Base-by-base conservation (phyloP, 768 basidiomycete genomes). In the Xerocomellus intermedius region DNA sequence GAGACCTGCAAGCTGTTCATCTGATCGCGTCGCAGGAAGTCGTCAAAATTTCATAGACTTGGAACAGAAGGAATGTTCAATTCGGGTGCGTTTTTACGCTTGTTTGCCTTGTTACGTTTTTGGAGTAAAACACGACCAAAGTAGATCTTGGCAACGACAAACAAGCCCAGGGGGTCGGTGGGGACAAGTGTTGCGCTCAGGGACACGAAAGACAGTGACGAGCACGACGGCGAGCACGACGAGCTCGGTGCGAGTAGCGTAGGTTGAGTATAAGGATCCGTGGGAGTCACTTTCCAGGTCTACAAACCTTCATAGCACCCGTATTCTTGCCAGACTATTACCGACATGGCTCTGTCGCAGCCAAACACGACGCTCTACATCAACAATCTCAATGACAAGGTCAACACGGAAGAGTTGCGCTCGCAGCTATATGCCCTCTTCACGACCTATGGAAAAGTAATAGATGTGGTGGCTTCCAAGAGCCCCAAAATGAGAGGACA, bases 391-490 rank as follows among this genome's bases (percentile, higher is more conserved):
- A 94, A 97, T 66, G 87, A 93, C 72, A 90, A 93, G 74, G 79
- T 94, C 63, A 90, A 91, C 76, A 97, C 94, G 70, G 86, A 91
- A 24, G 96, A 98, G 74, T 78, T 98, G 19, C 83, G 85, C 44
- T 73, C 75, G 10, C 89, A 93, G 74, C 79, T 98, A 2, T 92
- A 85, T 67, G 86, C 87, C 26, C 82, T 98, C 46, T 98, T 98
- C 77, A 87, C 89, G 8, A 90, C 94, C 42, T 91, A 97, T 74
- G 96, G 96, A 69, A 89, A 86, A 69, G 78, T 98, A 54, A 83
- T 98, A 77, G 96, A 98, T 70, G 85, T 98, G 55, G 82, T 98
- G 54, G 94, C 95, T 22, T 85, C 88, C 24, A 94, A 96, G 73
- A 83, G 79, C 68, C 75, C 82, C 55, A 89, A 86, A 72, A 92